Percentiles rank a stretch among this genome's conserved stretches.
Evolutionary conservation across 768 basidiomycete species (phyloP).

Genomic region (Leccinum incarnatum): DNA sequence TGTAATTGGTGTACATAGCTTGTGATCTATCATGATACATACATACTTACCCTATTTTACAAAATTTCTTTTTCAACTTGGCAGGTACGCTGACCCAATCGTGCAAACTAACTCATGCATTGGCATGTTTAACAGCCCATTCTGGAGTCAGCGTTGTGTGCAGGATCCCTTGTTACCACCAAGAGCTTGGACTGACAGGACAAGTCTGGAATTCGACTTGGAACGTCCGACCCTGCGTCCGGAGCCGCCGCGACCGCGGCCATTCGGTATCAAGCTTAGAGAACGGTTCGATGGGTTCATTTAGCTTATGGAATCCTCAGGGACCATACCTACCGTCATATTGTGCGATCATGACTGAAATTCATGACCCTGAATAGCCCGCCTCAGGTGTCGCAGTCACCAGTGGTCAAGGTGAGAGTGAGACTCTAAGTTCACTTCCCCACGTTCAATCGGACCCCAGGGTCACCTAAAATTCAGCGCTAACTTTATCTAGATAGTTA

Average conservation of each 20-base stretch:
- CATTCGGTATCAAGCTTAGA: background rate
- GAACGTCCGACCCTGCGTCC: background rate
- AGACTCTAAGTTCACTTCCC: background rate
- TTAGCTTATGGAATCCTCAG: background rate
- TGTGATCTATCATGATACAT: no score
- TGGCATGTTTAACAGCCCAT: no score
- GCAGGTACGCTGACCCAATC: no score
- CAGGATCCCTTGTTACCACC: background rate
- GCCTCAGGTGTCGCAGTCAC: no score
- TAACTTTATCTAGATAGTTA: background rate
- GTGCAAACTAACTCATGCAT: no score
- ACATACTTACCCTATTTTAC: no score
- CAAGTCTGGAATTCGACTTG: background rate
- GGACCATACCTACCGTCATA: background rate
- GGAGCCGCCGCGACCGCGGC: background rate
- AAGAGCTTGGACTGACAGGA: background rate
- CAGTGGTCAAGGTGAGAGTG: no score
- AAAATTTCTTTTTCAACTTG: no score
- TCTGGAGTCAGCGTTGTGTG: no score
- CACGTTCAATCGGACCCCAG: background rate
- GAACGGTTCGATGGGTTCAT: background rate
- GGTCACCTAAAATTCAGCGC: background rate
- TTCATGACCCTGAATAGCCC: background rate
- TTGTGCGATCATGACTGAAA: background rate
- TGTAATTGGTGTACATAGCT: no score